Base-by-base conservation (phyloP, 2,329 filamentous ascomycete genomes). In the Pseudopithomyces maydicus region DNA sequence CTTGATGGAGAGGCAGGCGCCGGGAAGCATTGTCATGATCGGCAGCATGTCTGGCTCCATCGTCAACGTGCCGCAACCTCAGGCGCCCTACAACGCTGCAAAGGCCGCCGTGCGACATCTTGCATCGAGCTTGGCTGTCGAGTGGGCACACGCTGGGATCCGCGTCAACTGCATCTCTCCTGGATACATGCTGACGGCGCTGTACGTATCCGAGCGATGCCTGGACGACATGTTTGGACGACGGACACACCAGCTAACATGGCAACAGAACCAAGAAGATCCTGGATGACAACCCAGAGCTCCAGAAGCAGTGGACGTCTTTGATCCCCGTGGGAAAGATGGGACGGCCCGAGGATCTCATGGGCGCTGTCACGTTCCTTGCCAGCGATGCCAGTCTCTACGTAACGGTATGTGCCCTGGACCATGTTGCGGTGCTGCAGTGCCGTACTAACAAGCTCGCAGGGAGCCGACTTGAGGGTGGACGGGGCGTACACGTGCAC, bases 81-180 rank as follows among this genome's bases (percentile, higher is more conserved):
- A 98, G 75, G 91, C 86, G 44, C 92, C 93, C 0, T 97, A 97
- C 80, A 97, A 97, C 73, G 91, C 90, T 5, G 88, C 92, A 60
- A 98, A 98, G 79, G 94, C 95, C 35, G 95, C 91, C 11, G 90
- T 98, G 44, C 85, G 93, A 60, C 94, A 98, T 78, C 79, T 98
- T 58, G 92, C 92, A 12, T 85, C 90, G 36, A 95, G 90, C 63
- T 83, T 97, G 68, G 93, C 93, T 35, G 93, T 97, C 49, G 95
- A 98, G 78, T 98, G 95, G 94, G 92, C 94, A 0, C 84, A 88
- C 65, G 87, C 89, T 36, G 89, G 89, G 65, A 97, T 98, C 72
- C 87, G 94, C 35, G 94, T 98, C 65, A 98, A 98, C 81, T 95
- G 91, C 78, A 95, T 98, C 74, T 92, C 89, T 29, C 94, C 94